Percentiles rank a stretch among this genome's conserved stretches.
Evolutionary conservation across 768 basidiomycete species (phyloP).

Genomic region (Rhodotorula diobovata): DNA sequence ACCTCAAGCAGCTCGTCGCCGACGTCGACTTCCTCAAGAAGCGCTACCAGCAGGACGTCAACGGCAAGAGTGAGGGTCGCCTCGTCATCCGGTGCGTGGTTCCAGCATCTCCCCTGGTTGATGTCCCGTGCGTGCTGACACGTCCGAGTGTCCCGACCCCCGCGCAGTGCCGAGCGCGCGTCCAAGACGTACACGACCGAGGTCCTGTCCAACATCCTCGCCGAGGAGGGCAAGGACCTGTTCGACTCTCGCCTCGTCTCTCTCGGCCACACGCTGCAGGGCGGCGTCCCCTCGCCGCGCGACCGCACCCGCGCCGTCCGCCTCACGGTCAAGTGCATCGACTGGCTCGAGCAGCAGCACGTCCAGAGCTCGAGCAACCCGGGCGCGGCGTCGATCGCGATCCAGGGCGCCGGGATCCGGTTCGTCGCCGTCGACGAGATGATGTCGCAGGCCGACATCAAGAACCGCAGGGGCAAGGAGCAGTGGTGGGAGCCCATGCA

Average conservation of each 20-base stretch:
- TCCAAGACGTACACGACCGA: constrained; percentile 87
- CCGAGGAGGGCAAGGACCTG: constrained; percentile 83
- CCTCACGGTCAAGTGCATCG: constrained; percentile 85
- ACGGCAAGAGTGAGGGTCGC: constrained; percentile 87
- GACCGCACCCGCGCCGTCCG: constrained; percentile 89
- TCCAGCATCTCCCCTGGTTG: no score
- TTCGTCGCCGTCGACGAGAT: constrained; percentile 84
- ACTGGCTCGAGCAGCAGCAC: constrained; percentile 75
- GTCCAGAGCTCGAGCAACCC: constrained; percentile 33
- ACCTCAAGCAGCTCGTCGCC: constrained; percentile 68
- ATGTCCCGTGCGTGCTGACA: neutral
- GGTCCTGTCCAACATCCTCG: constrained; percentile 85
- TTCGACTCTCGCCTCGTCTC: constrained; percentile 96
- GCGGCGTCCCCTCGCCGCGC: constrained; percentile 88
- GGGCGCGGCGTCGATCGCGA: constrained; percentile 69
- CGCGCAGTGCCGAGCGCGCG: constrained; percentile 70
- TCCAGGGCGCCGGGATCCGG: constrained; percentile 71
- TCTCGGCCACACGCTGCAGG: constrained; percentile 93
- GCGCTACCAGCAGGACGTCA: constrained; percentile 75
- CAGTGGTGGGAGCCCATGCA: constrained; percentile 43
- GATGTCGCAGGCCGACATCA: constrained; percentile 81
- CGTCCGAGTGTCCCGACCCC: no score
- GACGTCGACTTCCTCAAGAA: constrained; percentile 86
- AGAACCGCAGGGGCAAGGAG: constrained; percentile 59
- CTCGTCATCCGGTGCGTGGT: constrained; percentile 74